Evolutionary conservation across 345 rosid genomes (phyloP), one percentile per base, ranked within the genome.

Genomic region (Cardamine occulta): DNA sequence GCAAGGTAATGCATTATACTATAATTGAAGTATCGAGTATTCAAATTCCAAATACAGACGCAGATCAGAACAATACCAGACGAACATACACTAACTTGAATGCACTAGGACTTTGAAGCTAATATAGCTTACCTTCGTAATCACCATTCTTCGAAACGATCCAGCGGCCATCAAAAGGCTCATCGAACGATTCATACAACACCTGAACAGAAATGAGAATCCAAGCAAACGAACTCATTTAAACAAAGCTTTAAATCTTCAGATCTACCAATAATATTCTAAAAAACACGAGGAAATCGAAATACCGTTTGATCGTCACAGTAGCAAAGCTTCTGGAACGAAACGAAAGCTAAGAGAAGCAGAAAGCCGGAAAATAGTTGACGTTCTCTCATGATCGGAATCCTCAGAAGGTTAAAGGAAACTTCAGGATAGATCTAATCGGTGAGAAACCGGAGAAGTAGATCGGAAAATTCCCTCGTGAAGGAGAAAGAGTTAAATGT

Each of bases 161-260:
- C 97, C 97, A 91, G 54, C 90, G 85, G 10, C 93, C 91, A 29
- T 87, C 91, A 53, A 89, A 91, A 0, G 90, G 12, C 74, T 89
- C 89, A 14, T 87, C 96, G 45, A 89, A 91, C 14, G 93, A 81
- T 53, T 91, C 97, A 72, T 88, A 84, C 0, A 91, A 77, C 66
- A 87, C 81, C 97, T 91, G 80, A 49, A 82, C 44, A 73, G 0
- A 11, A 73, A 31, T 32, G 32, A 73, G 59, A 34, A 73, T 68
- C 21, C 55, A 66, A 45, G 15, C 17, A 29, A 73, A 21, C 24
- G n/a, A 49, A 59, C 14, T 57, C 24, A 73, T 28, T 1, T 13
- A 61, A 72, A 40, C 11, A 57, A 60, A 44, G 53, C 35, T 67
- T 69, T 21, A 62, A 62, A 73, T n/a, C 59, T 29, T 39, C 47